Conservation (phyloP, 2,329 filamentous ascomycete species). For the Colletotrichum sansevieriae region DNA sequence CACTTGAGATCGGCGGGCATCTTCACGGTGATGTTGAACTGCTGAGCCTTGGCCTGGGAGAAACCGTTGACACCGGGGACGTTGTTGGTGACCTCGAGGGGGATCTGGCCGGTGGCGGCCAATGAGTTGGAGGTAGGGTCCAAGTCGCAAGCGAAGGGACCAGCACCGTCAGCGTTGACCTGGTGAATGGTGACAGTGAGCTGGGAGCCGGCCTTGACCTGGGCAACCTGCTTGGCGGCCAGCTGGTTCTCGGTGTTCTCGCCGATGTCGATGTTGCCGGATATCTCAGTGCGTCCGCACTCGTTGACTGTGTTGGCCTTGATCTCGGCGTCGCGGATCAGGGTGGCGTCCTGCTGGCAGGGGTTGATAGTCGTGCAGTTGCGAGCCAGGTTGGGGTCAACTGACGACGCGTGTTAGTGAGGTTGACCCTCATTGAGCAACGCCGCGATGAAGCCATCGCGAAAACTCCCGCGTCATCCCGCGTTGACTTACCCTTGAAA, state of each 20-base stretch:
- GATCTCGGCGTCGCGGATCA: slow-evolving; percentile 71
- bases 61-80: slow-evolving; percentile 70
- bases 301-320: slow-evolving; percentile 65
- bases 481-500: slow-evolving; percentile 57
- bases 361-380: slow-evolving; percentile 75
- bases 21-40: slow-evolving; percentile 68
- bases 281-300: slow-evolving; percentile 72
- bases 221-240: slow-evolving; percentile 59
- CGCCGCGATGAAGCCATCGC: background rate
- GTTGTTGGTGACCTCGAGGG: slow-evolving; percentile 68
- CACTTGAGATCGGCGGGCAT: slow-evolving; percentile 65
- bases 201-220: slow-evolving; percentile 60
- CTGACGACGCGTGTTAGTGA: slow-evolving; percentile 46
- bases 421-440: slow-evolving; percentile 20
- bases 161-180: slow-evolving; percentile 66
- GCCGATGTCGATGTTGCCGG: slow-evolving; percentile 72
- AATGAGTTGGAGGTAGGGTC: slow-evolving; percentile 61
- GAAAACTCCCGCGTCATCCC: background rate
- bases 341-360: slow-evolving; percentile 74
- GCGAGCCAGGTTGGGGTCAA: slow-evolving; percentile 68
- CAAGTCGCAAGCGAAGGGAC: slow-evolving; percentile 67
- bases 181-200: slow-evolving; percentile 65
- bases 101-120: slow-evolving; percentile 59
- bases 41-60: slow-evolving; percentile 66
- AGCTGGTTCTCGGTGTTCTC: slow-evolving; percentile 67